Percentiles rank a stretch among this genome's conserved stretches.
These are phyloP conservation scores for Globisporangium mamillatum DNA, from an alignment of 352 stramenopile genomes.

Conservation along the genomic window DNA sequence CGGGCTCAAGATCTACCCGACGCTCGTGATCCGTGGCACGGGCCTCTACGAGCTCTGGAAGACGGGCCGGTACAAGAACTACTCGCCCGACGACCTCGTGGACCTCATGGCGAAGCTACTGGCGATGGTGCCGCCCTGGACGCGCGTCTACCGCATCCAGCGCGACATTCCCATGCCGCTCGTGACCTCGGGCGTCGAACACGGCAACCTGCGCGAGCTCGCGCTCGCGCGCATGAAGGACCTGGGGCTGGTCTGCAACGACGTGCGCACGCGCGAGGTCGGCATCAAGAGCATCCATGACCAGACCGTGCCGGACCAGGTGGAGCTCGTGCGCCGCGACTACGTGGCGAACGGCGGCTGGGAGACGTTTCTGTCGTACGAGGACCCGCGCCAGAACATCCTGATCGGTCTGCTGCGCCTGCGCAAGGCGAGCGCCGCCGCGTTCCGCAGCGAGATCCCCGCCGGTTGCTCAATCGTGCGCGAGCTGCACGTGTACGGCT, in stretches of 20 bases:
- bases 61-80: constrained; percentile 91
- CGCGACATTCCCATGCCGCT: constrained; percentile 98
- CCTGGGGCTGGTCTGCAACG: constrained; percentile 90
- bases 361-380: constrained; percentile 97
- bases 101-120: constrained; percentile 93
- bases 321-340: constrained; percentile 95
- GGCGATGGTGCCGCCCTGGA: constrained; percentile 95
- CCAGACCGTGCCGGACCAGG: constrained; percentile 89
- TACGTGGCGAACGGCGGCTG: constrained; percentile 96
- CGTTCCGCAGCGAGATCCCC: constrained; percentile 81
- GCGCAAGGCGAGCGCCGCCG: constrained; percentile 80
- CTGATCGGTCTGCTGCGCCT: constrained; percentile 94
- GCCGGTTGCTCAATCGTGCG: constrained; percentile 73
- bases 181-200: constrained; percentile 94
- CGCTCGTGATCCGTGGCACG: constrained; percentile 95
- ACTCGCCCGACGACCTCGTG: constrained; percentile 76
- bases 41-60: constrained; percentile 98
- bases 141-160: constrained; percentile 95
- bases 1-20: constrained; percentile 97
- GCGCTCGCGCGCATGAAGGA: constrained; percentile 92
- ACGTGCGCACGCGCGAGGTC: constrained; percentile 95
- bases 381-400: constrained; percentile 96
- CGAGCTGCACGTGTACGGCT: constrained; percentile 97
- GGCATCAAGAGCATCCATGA: constrained; percentile 98
- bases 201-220: constrained; percentile 95